phyloP scores from a whole-genome alignment of 352 stramenopile species.

The Elongisporangium senticosum region DNA sequence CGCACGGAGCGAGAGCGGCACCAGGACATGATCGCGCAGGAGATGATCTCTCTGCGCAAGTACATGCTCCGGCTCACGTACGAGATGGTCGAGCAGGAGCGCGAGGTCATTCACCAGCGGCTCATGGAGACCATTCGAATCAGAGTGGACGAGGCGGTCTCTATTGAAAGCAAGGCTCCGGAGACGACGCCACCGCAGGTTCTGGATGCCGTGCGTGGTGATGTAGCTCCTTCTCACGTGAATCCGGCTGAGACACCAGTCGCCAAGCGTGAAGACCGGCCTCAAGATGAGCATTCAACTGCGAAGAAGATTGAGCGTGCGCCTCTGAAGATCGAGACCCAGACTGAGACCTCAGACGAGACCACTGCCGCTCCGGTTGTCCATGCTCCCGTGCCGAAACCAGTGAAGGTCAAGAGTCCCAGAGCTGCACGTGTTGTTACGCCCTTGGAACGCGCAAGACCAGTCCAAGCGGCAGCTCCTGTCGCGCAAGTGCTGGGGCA shows the following conservation, averaged over 20 bases:
- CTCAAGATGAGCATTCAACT: neutral
- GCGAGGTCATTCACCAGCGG: constrained; percentile 32
- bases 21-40: constrained; percentile 49
- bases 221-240: neutral
- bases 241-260: neutral
- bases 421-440: neutral
- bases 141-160: constrained; percentile 5
- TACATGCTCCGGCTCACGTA: constrained; percentile 45
- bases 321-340: neutral
- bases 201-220: neutral
- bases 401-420: neutral
- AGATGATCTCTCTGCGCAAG: constrained; percentile 55
- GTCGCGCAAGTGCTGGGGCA: neutral
- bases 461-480: neutral
- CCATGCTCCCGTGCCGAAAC: neutral
- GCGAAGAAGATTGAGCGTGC: neutral
- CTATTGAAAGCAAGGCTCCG: neutral
- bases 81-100: constrained; percentile 54
- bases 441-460: neutral
- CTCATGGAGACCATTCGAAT: constrained; percentile 26
- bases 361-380: neutral
- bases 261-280: neutral
- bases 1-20: constrained; percentile 42
- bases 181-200: too few species aligned
- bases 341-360: neutral